Evolutionary conservation across 1,284 basidiomycete genomes (phyloP), one percentile per base, ranked within the genome.

Genomic region (Calocybe gambosa): DNA sequence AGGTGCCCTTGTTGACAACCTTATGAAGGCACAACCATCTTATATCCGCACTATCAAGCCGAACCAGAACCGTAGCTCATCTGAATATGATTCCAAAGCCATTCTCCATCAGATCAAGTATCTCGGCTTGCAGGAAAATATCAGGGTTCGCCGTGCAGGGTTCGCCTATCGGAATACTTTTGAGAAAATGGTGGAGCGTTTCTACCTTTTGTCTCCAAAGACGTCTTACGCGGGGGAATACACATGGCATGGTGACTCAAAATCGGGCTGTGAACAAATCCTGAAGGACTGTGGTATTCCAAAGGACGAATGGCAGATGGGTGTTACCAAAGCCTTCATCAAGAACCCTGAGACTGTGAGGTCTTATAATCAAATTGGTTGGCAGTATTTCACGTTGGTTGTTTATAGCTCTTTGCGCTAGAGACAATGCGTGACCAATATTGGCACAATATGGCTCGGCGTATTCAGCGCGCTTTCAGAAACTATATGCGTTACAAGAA

Each of bases 1-100:
- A 29, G 87, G 91, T 52, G 92, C 92, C 7, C 80, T 99, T 21
- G 96, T 99, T 12, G 92, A 96, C 15, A 96, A 95, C 62, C 72
- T 97, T 51, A 95, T 93, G 92, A 89, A 85, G 52, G 90, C 93
- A 25, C 93, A 94, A 64, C 96, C 96, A 0, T 93, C 93, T 18
- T 99, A 99, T 69, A 99, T 99, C 56, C 90, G 96, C 52, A 99
- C 96, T 3, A 99, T 99, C 75, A 99, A 99, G 69, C 92, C 96
- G 9, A 99, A 99, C 66, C 90, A 97, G 73, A 96, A 98, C 64
- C 86, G 95, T 48, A 95, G 91, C 55, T 68, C 85, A 1, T 80
- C 81, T 5, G 96, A 99, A 69, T 99, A 96, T 65, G 94, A 99
- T 61, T 77, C 76, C 39, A 95, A 95, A 63, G 93, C 93, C 6